These are phyloP conservation scores for Pseudonitzschia multistriata DNA, from an alignment of 108 stramenopile genomes.

Conservation along the genomic window DNA sequence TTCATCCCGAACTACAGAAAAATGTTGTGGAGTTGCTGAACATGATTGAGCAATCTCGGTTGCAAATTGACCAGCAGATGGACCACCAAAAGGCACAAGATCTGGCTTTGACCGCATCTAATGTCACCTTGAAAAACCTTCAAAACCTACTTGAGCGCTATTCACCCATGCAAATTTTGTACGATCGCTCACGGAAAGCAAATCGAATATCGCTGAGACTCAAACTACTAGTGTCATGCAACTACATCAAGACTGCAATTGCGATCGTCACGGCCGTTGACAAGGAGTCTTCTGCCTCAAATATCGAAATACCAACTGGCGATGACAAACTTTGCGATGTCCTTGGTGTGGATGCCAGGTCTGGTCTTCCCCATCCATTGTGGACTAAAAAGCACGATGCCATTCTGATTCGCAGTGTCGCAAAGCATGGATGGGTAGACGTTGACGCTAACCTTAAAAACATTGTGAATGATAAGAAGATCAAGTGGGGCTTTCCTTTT, in stretches of 20 bases:
- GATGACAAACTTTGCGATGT: constrained; percentile 7
- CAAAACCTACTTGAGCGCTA: constrained; percentile 49
- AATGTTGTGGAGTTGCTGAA: constrained; percentile 50
- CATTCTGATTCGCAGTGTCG: constrained; percentile 58
- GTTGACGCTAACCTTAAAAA: constrained; percentile 39
- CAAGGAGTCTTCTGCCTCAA: not conserved
- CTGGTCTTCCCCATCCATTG: constrained; percentile 65
- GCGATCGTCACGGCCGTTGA: constrained; percentile 11
- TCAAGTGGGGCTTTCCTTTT: constrained; percentile 75
- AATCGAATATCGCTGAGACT: constrained; percentile 44
- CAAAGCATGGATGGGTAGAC: constrained; percentile 85
- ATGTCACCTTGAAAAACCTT: constrained; percentile 39
- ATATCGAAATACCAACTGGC: not conserved
- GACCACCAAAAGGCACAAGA: constrained; percentile 26
- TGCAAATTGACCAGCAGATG: not conserved
- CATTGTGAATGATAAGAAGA: constrained; percentile 52
- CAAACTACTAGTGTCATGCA: constrained; percentile 36
- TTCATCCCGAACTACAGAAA: constrained; percentile 68
- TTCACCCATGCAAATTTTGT: constrained; percentile 69
- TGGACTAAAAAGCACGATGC: constrained; percentile 78
- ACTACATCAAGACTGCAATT: constrained; percentile 30
- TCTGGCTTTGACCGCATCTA: constrained; percentile 20
- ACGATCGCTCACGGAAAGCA: constrained; percentile 44
- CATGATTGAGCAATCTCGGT: constrained; percentile 26
- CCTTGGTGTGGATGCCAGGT: constrained; percentile 25